These are phyloP conservation scores for Chlorencoelia australis DNA, from an alignment of 2,329 filamentous ascomycete genomes.

Conservation along the genomic window DNA sequence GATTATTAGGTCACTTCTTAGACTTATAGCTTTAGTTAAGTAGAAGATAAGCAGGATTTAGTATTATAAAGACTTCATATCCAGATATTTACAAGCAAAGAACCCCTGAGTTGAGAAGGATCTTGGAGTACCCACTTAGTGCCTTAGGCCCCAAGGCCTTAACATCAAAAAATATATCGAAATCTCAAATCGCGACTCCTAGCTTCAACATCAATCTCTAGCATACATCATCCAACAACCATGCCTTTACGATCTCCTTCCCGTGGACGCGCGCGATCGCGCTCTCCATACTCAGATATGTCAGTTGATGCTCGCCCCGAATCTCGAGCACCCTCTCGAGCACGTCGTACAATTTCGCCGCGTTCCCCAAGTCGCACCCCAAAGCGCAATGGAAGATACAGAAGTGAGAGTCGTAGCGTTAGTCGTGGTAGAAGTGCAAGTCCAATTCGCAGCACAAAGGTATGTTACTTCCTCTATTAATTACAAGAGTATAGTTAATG, in stretches of 20 bases:
- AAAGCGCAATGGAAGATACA: conserved; percentile 23
- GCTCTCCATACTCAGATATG: conserved; percentile 23
- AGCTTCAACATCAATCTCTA: conserved; percentile 2
- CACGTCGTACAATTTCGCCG: conserved; percentile 24
- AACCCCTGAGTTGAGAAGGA: too few relatives aligned
- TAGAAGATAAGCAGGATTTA: too few relatives aligned
- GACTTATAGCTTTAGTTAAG: too few relatives aligned
- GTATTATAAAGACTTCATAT: too few relatives aligned
- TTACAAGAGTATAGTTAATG: conserved; percentile 10
- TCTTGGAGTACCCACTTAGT: too few relatives aligned
- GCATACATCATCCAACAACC: conserved; percentile 4
- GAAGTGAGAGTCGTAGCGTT: conserved; percentile 24
- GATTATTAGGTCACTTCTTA: too few relatives aligned
- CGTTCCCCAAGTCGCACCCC: conserved; percentile 20
- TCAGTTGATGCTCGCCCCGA: conserved; percentile 14
- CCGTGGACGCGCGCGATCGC: conserved; percentile 16
- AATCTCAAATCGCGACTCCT: neutral
- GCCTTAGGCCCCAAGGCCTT: neutral
- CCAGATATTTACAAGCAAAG: too few relatives aligned
- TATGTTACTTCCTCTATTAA: conserved; percentile 15
- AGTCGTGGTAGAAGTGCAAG: conserved; percentile 24
- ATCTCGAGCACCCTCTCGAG: conserved; percentile 19
- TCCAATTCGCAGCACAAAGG: conserved; percentile 44
- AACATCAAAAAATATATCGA: neutral
- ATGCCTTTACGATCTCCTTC: conserved; percentile 8